Evolutionary conservation across 2,329 filamentous ascomycete species (phyloP), one percentile per base, ranked within the genome.

Genomic region (Cladorrhinum sp.): DNA sequence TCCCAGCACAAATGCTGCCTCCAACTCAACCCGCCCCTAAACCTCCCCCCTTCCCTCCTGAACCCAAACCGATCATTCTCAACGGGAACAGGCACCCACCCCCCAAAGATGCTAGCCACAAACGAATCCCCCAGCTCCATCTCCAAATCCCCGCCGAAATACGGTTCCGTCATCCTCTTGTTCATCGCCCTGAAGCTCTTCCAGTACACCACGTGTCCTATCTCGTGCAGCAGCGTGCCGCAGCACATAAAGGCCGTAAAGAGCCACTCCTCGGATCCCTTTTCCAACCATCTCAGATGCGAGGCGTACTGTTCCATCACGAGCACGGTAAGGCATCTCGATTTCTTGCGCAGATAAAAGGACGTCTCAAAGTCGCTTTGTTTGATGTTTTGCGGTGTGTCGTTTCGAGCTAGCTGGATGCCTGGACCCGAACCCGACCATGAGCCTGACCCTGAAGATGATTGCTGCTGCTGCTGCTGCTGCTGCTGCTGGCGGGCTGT

Each of bases 101-200:
- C 72, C 7, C 72, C 70, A 58, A 74, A 75, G 1, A 73, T 64
- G n/a, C 68, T 66, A 10, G 70, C 68, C n/a, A 75, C 58, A 62
- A 74, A 73, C 64, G 71, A 74, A 55, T 74, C 70, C 23, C 73
- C 72, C 7, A 74, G 67, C 56, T 74, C 73, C 71, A 74, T 75
- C 57, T 74, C 72, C 7, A 74, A 64, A 48, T 74, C 73, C 2
- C 63, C 68, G 7, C 72, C 73, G 58, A 74, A 75, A 63, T 70
- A 75, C 1, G 73, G 73, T 62, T 74, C 73, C 1, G 66, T 66
- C 46, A 73, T 55, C 21, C 65, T 63, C 24, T 59, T 59, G 16
- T 68, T 69, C 3, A 71, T 63, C 6, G 71, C 67, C 2, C 71
- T 68, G 9, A 66, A 63, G 51, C 73, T 69, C 55, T 67, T 67